Conservation (phyloP, 495 filamentous ascomycete genomes). For the Niebla homalea region DNA sequence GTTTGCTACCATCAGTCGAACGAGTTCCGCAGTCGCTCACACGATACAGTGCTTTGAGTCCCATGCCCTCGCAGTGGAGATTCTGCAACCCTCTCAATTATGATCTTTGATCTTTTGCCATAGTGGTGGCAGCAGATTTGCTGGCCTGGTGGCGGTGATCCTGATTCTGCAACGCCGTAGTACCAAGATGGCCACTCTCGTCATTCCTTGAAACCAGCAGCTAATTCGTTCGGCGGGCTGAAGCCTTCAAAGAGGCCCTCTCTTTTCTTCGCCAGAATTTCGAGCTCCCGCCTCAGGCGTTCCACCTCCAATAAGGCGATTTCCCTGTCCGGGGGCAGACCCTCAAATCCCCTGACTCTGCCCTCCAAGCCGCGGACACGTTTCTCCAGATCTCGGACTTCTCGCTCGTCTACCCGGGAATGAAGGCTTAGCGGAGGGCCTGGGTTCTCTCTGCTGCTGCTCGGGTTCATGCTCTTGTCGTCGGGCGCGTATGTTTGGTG, state of each 20-base stretch:
- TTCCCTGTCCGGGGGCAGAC: constrained; percentile 51
- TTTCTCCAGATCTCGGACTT: constrained; percentile 32
- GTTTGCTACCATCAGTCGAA: no score
- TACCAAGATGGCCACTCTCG: not conserved
- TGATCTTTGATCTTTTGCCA: no score
- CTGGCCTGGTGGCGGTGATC: no score
- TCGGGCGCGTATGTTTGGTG: constrained; percentile 1
- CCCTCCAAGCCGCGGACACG: constrained; percentile 43
- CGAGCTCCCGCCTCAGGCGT: constrained; percentile 39
- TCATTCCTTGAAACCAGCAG: not conserved
- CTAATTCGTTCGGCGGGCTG: not conserved
- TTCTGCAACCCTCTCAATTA: no score
- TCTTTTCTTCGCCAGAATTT: constrained; percentile 35
- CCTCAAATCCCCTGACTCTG: constrained; percentile 43
- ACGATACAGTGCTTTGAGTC: no score
- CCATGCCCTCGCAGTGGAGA: no score
- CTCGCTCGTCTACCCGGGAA: constrained; percentile 30
- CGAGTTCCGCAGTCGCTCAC: no score
- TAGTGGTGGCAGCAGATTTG: no score
- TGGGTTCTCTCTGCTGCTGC: not conserved
- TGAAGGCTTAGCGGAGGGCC: not conserved
- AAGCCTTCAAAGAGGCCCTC: constrained; percentile 24
- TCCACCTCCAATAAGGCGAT: constrained; percentile 50
- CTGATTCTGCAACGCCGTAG: not conserved
- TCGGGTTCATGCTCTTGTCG: constrained; percentile 2